Percentiles rank a stretch among this genome's conserved stretches.
These are phyloP conservation scores for Sordariomycetes sp. DNA, from an alignment of 2,329 filamentous ascomycete species.

Conservation along the genomic window DNA sequence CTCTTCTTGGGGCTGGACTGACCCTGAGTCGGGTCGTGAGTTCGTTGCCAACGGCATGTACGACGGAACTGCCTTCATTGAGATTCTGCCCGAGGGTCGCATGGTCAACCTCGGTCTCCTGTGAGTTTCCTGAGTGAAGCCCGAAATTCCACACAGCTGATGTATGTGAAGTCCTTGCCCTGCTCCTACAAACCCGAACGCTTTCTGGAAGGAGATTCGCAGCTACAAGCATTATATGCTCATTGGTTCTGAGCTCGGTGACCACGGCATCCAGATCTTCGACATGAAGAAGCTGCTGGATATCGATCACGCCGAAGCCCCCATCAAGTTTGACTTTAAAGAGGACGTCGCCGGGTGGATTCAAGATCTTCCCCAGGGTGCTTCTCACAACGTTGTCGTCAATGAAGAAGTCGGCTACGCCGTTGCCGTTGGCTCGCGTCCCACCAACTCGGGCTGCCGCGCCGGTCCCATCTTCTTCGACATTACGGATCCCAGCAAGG, in stretches of 20 bases:
- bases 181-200: slow-evolving; percentile 5
- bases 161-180: slow-evolving; percentile 18
- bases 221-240: slow-evolving; percentile 21
- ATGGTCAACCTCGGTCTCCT: slow-evolving; percentile 32
- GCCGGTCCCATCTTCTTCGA: slow-evolving; percentile 30
- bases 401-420: slow-evolving; percentile 27
- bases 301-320: slow-evolving; percentile 24
- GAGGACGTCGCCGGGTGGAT: slow-evolving; percentile 21
- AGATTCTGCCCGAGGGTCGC: slow-evolving; percentile 27
- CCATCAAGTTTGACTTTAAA: slow-evolving; percentile 16
- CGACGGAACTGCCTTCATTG: slow-evolving; percentile 34
- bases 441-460: slow-evolving; percentile 28
- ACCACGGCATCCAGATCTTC: slow-evolving; percentile 52
- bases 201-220: slow-evolving; percentile 23
- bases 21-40: slow-evolving; percentile 21
- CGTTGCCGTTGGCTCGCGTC: slow-evolving; percentile 33
- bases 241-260: slow-evolving; percentile 26
- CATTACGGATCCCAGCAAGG: slow-evolving; percentile 35
- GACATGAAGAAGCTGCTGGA: slow-evolving; percentile 39
- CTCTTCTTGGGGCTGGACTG: slow-evolving; percentile 31
- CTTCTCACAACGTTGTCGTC: slow-evolving; percentile 21
- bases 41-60: slow-evolving; percentile 10
- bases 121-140: slow-evolving; percentile 7
- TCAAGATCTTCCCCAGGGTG: slow-evolving; percentile 11
- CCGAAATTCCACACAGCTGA: slow-evolving; percentile 15